These are phyloP conservation scores for Sutorius australiensis DNA, from an alignment of 768 basidiomycete genomes.

Conservation along the genomic window DNA sequence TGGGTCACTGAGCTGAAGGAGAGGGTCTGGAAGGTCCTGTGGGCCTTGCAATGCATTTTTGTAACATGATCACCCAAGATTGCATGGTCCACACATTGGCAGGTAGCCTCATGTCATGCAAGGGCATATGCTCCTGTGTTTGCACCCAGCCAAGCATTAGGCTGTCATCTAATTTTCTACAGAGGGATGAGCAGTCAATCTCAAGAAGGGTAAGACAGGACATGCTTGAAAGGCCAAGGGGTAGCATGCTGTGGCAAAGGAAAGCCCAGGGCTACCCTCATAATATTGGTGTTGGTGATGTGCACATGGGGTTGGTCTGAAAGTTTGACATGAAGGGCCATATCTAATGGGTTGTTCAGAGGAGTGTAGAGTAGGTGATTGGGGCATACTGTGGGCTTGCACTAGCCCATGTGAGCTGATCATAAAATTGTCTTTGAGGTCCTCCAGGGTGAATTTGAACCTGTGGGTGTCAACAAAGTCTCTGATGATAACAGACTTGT, in stretches of 20 bases:
- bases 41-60: background rate
- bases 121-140: background rate
- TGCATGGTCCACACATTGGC: background rate
- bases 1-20: background rate
- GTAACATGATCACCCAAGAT: background rate
- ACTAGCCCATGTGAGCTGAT: no score
- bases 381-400: no score
- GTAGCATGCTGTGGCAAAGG: background rate
- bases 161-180: background rate
- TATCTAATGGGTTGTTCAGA: no score
- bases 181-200: background rate
- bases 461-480: no score
- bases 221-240: background rate
- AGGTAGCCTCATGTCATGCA: rapidly evolving
- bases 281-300: background rate
- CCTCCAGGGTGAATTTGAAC: no score
- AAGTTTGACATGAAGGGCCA: background rate
- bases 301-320: background rate
- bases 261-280: background rate
- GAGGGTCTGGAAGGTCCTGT: background rate
- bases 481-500: no score
- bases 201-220: background rate
- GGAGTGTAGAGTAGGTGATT: no score
- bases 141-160: background rate
- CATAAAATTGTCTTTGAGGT: no score